Evolutionary conservation across 352 stramenopile species (phyloP).

Genomic region (Salisapilia sapeloensis): DNA sequence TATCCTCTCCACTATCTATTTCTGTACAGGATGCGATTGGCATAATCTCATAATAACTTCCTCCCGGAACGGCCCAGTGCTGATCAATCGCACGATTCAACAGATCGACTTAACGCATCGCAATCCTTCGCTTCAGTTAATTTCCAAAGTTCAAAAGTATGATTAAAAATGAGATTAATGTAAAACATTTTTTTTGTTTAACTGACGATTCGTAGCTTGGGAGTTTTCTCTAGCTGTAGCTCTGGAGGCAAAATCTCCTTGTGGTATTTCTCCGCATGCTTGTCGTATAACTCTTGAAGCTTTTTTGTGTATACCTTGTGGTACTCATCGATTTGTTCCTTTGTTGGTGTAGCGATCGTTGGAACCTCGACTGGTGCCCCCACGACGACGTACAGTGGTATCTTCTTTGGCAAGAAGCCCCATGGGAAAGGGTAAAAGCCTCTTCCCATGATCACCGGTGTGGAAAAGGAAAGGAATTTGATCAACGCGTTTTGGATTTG

Average conservation of each 20-base stretch:
- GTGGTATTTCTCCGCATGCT: slow-evolving; percentile 23
- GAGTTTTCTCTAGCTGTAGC: slow-evolving; percentile 7
- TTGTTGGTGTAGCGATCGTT: slow-evolving; percentile 15
- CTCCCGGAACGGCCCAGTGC: no score
- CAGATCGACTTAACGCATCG: no score
- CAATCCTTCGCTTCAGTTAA: no score
- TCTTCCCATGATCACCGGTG: slow-evolving; percentile 12
- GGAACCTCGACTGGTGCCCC: slow-evolving; percentile 21
- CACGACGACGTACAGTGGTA: slow-evolving; percentile 18
- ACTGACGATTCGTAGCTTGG: slow-evolving; percentile 14
- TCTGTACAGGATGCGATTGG: no score
- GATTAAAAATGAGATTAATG: no score
- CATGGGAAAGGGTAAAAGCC: slow-evolving; percentile 11
- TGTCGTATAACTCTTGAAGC: slow-evolving; percentile 26
- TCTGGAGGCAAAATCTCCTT: slow-evolving; percentile 12
- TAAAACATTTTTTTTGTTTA: slow-evolving; percentile 2
- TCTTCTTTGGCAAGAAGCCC: slow-evolving; percentile 13
- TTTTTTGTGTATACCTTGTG: slow-evolving; percentile 21
- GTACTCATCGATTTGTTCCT: slow-evolving; percentile 22
- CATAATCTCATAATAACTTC: no score
- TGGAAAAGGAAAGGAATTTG: slow-evolving; percentile 19
- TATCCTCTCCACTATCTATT: no score
- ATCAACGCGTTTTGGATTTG: slow-evolving; percentile 16
- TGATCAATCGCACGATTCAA: no score
- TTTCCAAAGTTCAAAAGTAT: no score